Base-by-base conservation (phyloP, 257 asterid genomes). In the Nicotiana knightiana region DNA sequence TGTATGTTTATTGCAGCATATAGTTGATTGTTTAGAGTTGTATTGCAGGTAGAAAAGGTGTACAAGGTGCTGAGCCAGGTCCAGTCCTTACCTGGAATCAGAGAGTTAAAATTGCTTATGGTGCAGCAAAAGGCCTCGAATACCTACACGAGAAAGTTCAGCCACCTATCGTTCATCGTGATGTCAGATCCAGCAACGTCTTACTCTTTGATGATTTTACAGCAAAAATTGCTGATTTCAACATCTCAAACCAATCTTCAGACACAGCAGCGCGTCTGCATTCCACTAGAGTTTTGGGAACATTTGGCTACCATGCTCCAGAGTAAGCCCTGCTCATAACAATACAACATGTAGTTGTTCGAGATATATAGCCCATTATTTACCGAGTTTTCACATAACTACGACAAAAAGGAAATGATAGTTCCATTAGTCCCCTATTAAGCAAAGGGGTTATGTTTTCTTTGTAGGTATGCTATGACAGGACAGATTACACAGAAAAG, bases 221-320 rank as follows among this genome's bases (percentile, higher is more conserved):
- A 9, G 83, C 99, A 9, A 95, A 95, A 76, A 82, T 95, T 21
- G 97, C 99, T 24, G 99, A 95, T 83, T 95, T 90, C 87, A 89
- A 87, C 91, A 83, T 95, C 87, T 88, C 94, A 2, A 95, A 95
- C 75, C 98, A 92, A 87, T 90, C 93, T 3, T 95, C 99, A 1
- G 99, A 95, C 81, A 92, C 98, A 5, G 97, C 99, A 43, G 98
- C 99, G 26, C 90, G 97, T n/a, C 87, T 93, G 88, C 99, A 93
- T 83, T 95, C 98, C 3, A 95, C 99, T 10, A 87, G 98, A 80
- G 98, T 93, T 58, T 87, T 95, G 63, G 98, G 99, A 9, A 95
- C 99, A 12, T 95, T 95, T 64, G 97, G 97, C 73, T 92, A 95
- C 90, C 99, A 93, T 85, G 97, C 97, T 58, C 97, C 99, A 15